Base-by-base conservation (phyloP, 768 basidiomycete species). In the Mycena alexandri region DNA sequence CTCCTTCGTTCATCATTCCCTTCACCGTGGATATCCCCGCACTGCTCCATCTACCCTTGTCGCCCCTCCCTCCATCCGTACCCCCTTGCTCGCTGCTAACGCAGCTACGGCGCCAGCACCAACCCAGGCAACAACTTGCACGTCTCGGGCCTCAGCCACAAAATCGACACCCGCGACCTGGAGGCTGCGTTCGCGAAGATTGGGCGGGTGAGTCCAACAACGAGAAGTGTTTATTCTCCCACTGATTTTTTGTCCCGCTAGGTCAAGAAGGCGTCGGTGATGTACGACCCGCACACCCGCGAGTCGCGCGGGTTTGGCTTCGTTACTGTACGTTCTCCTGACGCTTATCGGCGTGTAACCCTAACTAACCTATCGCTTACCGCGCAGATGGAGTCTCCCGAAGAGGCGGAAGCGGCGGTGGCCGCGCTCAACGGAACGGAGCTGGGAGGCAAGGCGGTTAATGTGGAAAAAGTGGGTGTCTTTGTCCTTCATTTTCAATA, bases 321-420 rank as follows among this genome's bases (percentile, higher is more conserved):
- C 79, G 56, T 57, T 13, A 56, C 55, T n/a, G 52, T 53, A 10
- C 34, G 52, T 53, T 13, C 2, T 53, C 50, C 96, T 98, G 78
- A 85, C 82, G 42, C 24, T 3, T 50, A 24, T 52, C 19, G 11
- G 7, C 51, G 34, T 21, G 2, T 19, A 12, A 7, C 22, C 8
- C 17, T 12, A 1, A 4, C 21, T 19, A 14, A 85, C 14, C 21
- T 3, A 53, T 13, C 34, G 51, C 16, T 11, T 21, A 17, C 3
- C 34, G n/a, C 12, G 6, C 22, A 53, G 55, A 92, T 94, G 90
- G 90, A 68, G 77, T 86, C 87, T 25, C 76, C 71, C 10, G 96
- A 97, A 73, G 97, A 98, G 74, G 98, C 97, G 7, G 93, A 96
- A 48, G 94, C 95, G 48, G 94, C 93, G 61, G 89, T 98, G 68